Conservation (phyloP, 2,329 filamentous ascomycete species). For the Cercospora canescens region DNA sequence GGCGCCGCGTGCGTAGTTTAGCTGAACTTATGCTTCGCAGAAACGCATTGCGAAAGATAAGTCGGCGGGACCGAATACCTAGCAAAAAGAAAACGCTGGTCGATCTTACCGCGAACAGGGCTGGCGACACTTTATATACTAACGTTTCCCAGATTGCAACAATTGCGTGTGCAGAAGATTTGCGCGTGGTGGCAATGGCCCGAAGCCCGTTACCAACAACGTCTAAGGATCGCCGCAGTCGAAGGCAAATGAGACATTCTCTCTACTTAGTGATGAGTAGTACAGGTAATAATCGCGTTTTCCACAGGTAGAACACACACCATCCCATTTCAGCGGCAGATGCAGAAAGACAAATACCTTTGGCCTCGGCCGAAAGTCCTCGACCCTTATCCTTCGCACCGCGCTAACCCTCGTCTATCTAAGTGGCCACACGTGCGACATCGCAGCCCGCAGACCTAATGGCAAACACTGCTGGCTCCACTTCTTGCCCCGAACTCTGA, state of each 20-base stretch:
- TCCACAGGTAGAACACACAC: background rate
- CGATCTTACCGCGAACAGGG: background rate
- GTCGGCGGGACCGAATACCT: background rate
- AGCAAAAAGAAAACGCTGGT: background rate
- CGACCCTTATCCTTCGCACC: too few species aligned
- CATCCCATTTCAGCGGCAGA: background rate
- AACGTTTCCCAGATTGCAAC: background rate
- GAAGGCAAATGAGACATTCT: background rate
- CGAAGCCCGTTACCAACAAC: background rate
- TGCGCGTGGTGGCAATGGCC: background rate
- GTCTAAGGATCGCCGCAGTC: background rate
- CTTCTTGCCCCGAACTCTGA: too few species aligned
- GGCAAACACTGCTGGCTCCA: too few species aligned
- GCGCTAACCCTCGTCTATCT: too few species aligned
- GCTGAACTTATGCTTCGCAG: background rate
- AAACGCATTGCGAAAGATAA: background rate
- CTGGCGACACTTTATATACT: background rate
- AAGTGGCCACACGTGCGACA: too few species aligned
- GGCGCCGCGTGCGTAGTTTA: background rate
- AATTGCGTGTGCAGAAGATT: background rate
- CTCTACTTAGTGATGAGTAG: background rate
- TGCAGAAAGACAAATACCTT: background rate
- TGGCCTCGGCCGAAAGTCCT: background rate
- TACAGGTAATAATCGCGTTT: background rate
- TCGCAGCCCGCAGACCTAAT: too few species aligned